phyloP scores from a whole-genome alignment of 208 protist species.

The Trypanosoma theileri region DNA sequence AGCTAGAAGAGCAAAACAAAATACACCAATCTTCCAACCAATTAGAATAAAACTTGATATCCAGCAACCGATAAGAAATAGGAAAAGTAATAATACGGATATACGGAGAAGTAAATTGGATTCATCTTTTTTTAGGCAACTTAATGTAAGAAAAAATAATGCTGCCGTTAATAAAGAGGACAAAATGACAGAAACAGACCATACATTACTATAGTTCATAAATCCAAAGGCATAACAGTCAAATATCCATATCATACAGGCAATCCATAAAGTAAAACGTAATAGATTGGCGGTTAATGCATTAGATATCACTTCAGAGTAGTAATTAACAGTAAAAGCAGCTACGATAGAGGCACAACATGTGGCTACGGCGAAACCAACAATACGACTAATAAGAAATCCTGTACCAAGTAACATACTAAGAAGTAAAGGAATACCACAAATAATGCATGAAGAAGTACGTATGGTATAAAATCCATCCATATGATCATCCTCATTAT shows the following conservation, averaged over 20 bases:
- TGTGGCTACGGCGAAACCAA: constrained; percentile 38
- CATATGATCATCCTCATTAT: constrained; percentile 24
- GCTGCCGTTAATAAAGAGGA: constrained; percentile 33
- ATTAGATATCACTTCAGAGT: constrained; percentile 45
- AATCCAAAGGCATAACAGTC: constrained; percentile 58
- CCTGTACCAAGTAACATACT: constrained; percentile 63
- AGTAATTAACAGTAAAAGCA: constrained; percentile 63
- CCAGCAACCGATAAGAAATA: constrained; percentile 55
- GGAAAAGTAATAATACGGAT: constrained; percentile 35
- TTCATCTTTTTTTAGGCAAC: constrained; percentile 37
- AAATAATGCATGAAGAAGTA: constrained; percentile 58
- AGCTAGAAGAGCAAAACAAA: constrained; percentile 61
- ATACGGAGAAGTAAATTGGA: constrained; percentile 45
- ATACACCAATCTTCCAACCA: constrained; percentile 49
- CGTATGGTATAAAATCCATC: constrained; percentile 29
- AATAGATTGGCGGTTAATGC: constrained; percentile 44
- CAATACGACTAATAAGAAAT: constrained; percentile 67
- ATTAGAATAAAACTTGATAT: constrained; percentile 55
- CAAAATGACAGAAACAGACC: constrained; percentile 41
- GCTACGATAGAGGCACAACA: constrained; percentile 34
- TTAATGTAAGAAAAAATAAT: constrained; percentile 39
- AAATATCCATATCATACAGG: constrained; percentile 60
- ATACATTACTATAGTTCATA: constrained; percentile 34
- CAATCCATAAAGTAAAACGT: constrained; percentile 51
- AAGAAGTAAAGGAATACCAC: constrained; percentile 45